Evolutionary conservation across 768 basidiomycete species (phyloP).

Genomic region (Suillus clintonianus): DNA sequence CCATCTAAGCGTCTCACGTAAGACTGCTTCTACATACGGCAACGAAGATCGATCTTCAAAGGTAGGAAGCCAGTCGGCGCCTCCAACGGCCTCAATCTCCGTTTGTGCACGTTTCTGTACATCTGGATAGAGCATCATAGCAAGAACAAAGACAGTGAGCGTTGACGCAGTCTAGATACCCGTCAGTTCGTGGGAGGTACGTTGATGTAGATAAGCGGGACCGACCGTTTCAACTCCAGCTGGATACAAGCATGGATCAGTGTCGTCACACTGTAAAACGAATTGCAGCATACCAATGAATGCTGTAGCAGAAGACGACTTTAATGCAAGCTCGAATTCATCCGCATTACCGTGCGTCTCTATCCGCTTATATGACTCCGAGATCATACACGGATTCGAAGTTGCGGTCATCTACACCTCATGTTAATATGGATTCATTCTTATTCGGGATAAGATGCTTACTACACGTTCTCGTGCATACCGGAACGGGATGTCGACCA

Average conservation of each 20-base stretch:
- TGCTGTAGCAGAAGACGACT: slow-evolving; percentile 33
- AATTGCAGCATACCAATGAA: slow-evolving; percentile 27
- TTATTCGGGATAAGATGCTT: background rate
- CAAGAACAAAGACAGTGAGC: slow-evolving; percentile 31
- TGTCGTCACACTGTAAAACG: slow-evolving; percentile 7
- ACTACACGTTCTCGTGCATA: slow-evolving; percentile 31
- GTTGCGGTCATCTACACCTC: slow-evolving; percentile 17
- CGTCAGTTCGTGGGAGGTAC: slow-evolving; percentile 1
- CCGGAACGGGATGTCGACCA: slow-evolving; percentile 30
- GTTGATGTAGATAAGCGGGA: background rate
- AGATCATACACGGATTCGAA: slow-evolving; percentile 30
- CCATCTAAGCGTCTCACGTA: slow-evolving; percentile 38
- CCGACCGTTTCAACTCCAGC: slow-evolving; percentile 34
- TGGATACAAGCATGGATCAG: background rate
- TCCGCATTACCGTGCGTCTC: slow-evolving; percentile 13
- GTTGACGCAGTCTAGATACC: slow-evolving; percentile 32
- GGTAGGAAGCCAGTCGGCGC: slow-evolving; percentile 26
- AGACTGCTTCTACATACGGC: slow-evolving; percentile 33
- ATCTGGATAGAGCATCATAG: slow-evolving; percentile 37
- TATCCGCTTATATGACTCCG: slow-evolving; percentile 28
- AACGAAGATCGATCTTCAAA: slow-evolving; percentile 29
- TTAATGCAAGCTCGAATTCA: slow-evolving; percentile 28
- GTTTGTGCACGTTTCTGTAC: slow-evolving; percentile 34
- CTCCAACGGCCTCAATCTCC: slow-evolving; percentile 35
- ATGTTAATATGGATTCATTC: background rate